Evolutionary conservation across 139 green algal genomes (phyloP), one percentile per base, ranked within the genome.

Genomic region (Penium margaritaceum): DNA sequence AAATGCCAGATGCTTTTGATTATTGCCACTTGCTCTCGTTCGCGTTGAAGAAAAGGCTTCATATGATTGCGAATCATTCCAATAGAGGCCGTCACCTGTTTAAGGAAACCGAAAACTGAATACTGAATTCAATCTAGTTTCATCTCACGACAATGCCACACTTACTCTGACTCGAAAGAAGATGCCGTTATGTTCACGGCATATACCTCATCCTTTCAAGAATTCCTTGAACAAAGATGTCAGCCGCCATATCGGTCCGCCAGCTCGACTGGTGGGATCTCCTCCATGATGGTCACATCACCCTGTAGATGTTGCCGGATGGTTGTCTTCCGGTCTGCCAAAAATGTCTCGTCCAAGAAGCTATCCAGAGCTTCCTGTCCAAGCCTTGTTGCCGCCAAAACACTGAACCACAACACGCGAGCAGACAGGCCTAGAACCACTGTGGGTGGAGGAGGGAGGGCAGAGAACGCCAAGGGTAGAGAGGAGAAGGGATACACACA

Each of bases 321-420:
- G 2, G 85, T 92, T 4, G 87, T 91, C 5, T 2, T 36, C 2
- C 92, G 71, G 47, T 97, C 92, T 5, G 84, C 81, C 39, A 97
- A 79, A 51, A 83, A 94, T 0, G 91, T 97, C 27, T 63, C 27
- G 57, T 96, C 87, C 74, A 97, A 72, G 71, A 97, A 96, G 66
- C 72, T 89, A 1, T 84, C 72, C 34, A 87, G 77, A 0, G 83
- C 87, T 60, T 86, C 74, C 0, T 70, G 15, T 24, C 61, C 61
- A 3, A 79, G 46, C 29, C 30, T 73, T 17, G 53, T 38, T 1
- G 72, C 62, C 12, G 72, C 72, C 27, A 79, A 46, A 17, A 79
- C 61, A 39, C 69, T 76, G 69, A n/a, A 41, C 4, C 24, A 43
- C n/a, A n/a, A n/a, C n/a, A n/a, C n/a, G n/a, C n/a, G 12, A 44